Conservation (phyloP, 2,329 filamentous ascomycete species). For the Nakataea oryzae region DNA sequence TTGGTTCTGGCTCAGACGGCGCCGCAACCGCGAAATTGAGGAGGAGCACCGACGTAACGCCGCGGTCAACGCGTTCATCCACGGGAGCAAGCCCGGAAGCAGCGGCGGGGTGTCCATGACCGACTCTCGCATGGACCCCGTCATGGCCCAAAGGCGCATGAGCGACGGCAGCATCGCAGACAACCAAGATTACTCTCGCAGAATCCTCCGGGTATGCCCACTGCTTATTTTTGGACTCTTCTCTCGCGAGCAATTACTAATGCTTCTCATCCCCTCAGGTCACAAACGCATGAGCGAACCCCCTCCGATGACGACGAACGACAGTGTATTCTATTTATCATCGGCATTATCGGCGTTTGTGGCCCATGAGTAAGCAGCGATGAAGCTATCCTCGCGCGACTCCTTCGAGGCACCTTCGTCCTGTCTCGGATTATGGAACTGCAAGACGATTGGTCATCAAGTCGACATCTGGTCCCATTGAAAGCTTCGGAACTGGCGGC, state of each 20-base stretch:
- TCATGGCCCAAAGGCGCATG: slow-evolving; percentile 72
- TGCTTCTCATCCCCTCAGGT: slow-evolving; percentile 24
- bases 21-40: slow-evolving; percentile 66
- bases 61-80: slow-evolving; percentile 67
- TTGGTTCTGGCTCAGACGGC: slow-evolving; percentile 66
- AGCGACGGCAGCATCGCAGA: slow-evolving; percentile 96
- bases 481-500: background rate
- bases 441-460: background rate
- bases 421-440: background rate
- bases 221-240: background rate
- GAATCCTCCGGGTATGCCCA: slow-evolving; percentile 72
- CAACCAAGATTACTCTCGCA: slow-evolving; percentile 91
- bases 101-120: slow-evolving; percentile 60
- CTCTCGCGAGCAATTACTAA: no score
- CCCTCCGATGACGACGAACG: slow-evolving; percentile 24
- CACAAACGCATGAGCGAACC: slow-evolving; percentile 44
- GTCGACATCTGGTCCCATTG: background rate
- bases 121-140: slow-evolving; percentile 78
- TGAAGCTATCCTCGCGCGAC: slow-evolving; percentile 11
- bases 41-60: slow-evolving; percentile 77
- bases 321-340: slow-evolving; percentile 26
- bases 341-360: slow-evolving; percentile 26
- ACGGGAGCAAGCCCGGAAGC: slow-evolving; percentile 49
- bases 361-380: slow-evolving; percentile 14
- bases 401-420: slow-evolving; percentile 6